phyloP scores from a whole-genome alignment of 1,284 basidiomycete species.

The Mycena sp. region DNA sequence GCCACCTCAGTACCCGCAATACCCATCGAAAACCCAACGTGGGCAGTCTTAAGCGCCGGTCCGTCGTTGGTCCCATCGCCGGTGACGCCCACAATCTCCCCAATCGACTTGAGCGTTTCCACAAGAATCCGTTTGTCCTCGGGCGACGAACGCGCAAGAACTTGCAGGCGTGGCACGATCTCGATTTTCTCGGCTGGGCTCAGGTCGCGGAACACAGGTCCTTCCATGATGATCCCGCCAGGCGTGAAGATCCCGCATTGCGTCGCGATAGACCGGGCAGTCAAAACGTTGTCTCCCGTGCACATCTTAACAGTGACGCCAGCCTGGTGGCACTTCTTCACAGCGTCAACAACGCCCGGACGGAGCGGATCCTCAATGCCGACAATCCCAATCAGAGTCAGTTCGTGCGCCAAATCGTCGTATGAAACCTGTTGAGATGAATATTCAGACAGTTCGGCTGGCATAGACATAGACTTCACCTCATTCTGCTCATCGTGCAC shows the following conservation, averaged over 20 bases:
- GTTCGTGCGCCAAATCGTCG: conserved; percentile 72
- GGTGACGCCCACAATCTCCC: conserved; percentile 96
- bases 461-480: conserved; percentile 44
- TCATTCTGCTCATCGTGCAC: conserved; percentile 61
- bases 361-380: conserved; percentile 98
- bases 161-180: conserved; percentile 76
- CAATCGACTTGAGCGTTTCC: conserved; percentile 86
- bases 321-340: conserved; percentile 85
- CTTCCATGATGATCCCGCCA: conserved; percentile 97
- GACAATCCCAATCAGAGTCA: conserved; percentile 89
- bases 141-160: conserved; percentile 94
- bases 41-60: conserved; percentile 93
- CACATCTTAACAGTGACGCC: conserved; percentile 99
- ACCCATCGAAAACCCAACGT: conserved; percentile 98
- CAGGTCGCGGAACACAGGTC: conserved; percentile 79
- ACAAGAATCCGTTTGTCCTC: conserved; percentile 97
- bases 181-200: conserved; percentile 65
- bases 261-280: conserved; percentile 91
- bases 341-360: conserved; percentile 88
- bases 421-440: conserved; percentile 68
- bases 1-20: conserved; percentile 99
- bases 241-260: conserved; percentile 96
- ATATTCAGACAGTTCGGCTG: conserved; percentile 1
- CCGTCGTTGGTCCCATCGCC: conserved; percentile 99
- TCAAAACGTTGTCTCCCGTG: conserved; percentile 97